These are phyloP conservation scores for Hortiboletus campestris DNA, from an alignment of 768 basidiomycete species.

Conservation along the genomic window DNA sequence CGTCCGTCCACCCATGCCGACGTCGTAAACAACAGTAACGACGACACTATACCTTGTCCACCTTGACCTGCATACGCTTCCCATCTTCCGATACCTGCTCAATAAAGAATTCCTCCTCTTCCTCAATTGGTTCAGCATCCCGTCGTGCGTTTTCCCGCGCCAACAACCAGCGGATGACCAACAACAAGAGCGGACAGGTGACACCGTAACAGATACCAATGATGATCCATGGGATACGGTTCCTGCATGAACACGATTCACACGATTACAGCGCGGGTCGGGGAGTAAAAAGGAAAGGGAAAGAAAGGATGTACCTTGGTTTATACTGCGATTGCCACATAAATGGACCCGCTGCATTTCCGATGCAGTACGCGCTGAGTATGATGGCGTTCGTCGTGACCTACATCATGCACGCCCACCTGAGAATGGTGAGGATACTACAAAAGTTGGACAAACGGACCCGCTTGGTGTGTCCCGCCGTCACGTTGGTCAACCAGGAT, in stretches of 20 bases:
- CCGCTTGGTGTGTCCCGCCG: slow-evolving; percentile 70
- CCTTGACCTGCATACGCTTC: slow-evolving; percentile 48
- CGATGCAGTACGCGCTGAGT: slow-evolving; percentile 66
- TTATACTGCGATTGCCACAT: slow-evolving; percentile 73
- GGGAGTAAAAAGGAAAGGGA: neutral
- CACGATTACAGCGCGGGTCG: too few species aligned
- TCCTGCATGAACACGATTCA: slow-evolving; percentile 37
- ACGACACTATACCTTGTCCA: slow-evolving; percentile 54
- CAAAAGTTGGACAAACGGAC: slow-evolving; percentile 40
- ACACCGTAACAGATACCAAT: slow-evolving; percentile 67
- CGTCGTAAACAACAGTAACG: neutral
- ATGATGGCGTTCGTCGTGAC: slow-evolving; percentile 60
- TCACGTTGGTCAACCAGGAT: slow-evolving; percentile 64
- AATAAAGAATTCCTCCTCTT: slow-evolving; percentile 62
- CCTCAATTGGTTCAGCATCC: slow-evolving; percentile 55
- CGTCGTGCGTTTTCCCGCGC: slow-evolving; percentile 61
- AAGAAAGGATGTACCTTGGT: slow-evolving; percentile 47
- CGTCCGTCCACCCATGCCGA: neutral
- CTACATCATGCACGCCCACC: slow-evolving; percentile 1
- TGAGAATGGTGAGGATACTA: neutral
- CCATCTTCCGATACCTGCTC: slow-evolving; percentile 53
- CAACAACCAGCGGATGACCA: slow-evolving; percentile 53
- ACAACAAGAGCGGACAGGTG: slow-evolving; percentile 46
- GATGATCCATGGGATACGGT: slow-evolving; percentile 74
- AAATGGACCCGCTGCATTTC: slow-evolving; percentile 69